Base-by-base conservation (phyloP, 2,329 filamentous ascomycete species). In the Setomelanomma holmii region DNA sequence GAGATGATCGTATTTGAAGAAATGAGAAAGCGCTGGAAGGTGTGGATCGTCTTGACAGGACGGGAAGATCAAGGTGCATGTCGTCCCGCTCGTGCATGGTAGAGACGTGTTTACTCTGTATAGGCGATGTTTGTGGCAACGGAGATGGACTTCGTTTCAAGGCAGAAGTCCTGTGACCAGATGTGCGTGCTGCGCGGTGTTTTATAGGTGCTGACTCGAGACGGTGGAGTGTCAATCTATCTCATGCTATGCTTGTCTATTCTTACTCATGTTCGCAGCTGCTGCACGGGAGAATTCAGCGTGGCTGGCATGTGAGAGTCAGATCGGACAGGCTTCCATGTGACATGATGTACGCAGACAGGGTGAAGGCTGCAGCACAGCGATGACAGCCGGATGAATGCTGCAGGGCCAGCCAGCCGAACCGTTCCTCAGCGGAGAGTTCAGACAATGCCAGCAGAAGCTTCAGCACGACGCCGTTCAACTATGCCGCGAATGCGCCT, bases 131-230 rank as follows among this genome's bases (percentile, higher is more conserved):
- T 19, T 47, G 58, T 52, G 54, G 54, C 51, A 50, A 48, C 51
- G 51, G 49, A 55, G 50, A 51, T 53, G 56, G 59, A 38, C 43
- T 42, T 23, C 36, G 64, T 66, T 66, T 64, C 63, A 68, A 58
- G 58, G 52, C 36, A 49, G 43, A 54, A 44, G 21, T 56, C 41
- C 53, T 58, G 56, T 63, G 58, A 56, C 44, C 51, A 41, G 45
- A n/a, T 33, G 23, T 42, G 49, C 35, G 43, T 44, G 22, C 49
- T 22, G 51, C 39, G 42, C n/a, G 24, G 33, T 50, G 30, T 45
- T 55, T 57, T 58, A 52, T 48, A 34, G 47, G 48, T 55, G 50
- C 57, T 56, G 51, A 53, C 35, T 41, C 19, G 45, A 40, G 33
- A 7, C 11, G 21, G 38, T 17, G 40, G 52, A 30, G 27, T 14